These are phyloP conservation scores for Neurospora sp. DNA, from an alignment of 495 filamentous ascomycete species.

Conservation along the genomic window DNA sequence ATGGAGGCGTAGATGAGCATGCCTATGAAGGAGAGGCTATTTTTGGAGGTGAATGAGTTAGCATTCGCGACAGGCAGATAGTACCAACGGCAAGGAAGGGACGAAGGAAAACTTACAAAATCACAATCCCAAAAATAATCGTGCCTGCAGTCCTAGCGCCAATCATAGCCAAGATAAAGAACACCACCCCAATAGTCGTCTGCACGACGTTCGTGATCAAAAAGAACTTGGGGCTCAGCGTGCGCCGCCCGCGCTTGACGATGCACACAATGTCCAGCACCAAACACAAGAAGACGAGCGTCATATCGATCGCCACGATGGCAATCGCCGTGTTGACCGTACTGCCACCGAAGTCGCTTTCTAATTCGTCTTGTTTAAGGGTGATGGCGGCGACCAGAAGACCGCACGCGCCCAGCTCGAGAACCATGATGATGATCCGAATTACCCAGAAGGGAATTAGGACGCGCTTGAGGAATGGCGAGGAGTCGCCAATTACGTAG, in stretches of 20 bases:
- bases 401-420: constrained; percentile 15
- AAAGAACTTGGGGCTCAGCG: constrained; percentile 21
- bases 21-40: constrained; percentile 23
- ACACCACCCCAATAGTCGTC: constrained; percentile 11
- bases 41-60: not conserved
- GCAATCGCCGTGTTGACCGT: constrained; percentile 9
- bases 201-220: constrained; percentile 20
- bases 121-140: constrained; percentile 7
- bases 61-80: not conserved
- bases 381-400: constrained; percentile 11
- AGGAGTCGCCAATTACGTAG: constrained; percentile 20
- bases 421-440: constrained; percentile 41
- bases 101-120: constrained; percentile 10
- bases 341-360: not conserved
- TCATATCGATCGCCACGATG: constrained; percentile 10
- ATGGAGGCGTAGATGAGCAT: constrained; percentile 20
- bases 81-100: not conserved
- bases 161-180: constrained; percentile 15
- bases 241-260: constrained; percentile 20
- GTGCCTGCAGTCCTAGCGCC: not conserved
- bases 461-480: constrained; percentile 39
- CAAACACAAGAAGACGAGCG: constrained; percentile 13
- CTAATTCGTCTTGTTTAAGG: constrained; percentile 5
- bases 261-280: constrained; percentile 24
- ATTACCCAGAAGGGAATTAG: constrained; percentile 90